These are phyloP conservation scores for Botrytis elliptica DNA, from an alignment of 2,329 filamentous ascomycete species.

Conservation along the genomic window DNA sequence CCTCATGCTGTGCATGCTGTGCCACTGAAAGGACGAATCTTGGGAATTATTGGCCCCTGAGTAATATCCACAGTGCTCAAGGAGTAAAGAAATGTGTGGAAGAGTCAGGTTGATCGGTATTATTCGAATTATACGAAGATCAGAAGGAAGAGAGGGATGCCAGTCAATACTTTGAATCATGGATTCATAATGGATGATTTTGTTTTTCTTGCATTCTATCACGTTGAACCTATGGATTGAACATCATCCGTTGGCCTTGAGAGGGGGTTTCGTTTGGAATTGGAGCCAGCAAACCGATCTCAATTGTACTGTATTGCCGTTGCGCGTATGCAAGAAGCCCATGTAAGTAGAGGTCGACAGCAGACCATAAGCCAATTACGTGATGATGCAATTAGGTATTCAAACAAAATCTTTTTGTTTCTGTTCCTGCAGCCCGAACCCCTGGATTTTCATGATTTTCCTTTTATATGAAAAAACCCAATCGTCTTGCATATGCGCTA, in stretches of 20 bases:
- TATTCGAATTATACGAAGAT: not conserved
- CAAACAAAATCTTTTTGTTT: conserved; percentile 1
- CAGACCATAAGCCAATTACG: not conserved
- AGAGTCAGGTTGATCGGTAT: not conserved
- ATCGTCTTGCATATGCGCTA: conserved; percentile 15
- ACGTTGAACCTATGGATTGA: not conserved
- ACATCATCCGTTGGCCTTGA: not conserved
- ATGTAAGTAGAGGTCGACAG: not conserved
- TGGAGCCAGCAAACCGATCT: not conserved
- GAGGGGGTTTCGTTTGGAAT: not conserved
- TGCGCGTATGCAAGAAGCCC: not conserved
- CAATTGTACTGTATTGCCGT: not conserved
- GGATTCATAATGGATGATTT: not conserved
- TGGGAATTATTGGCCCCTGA: conserved; percentile 16
- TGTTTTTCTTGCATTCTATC: not conserved
- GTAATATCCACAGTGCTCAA: conserved; percentile 5
- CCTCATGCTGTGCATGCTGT: conserved; percentile 4
- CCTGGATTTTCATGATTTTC: not conserved
- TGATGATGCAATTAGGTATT: not conserved
- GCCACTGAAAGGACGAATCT: conserved; percentile 4
- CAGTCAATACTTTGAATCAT: not conserved
- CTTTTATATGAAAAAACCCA: not conserved
- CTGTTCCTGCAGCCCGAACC: conserved; percentile 1
- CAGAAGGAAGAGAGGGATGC: not conserved
- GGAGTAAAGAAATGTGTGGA: not conserved